A percentile compares a stretch with the other conserved stretches of the same genome.
Evolutionary conservation across 352 stramenopile species (phyloP).

Genomic region (Pythium rishiriense): DNA sequence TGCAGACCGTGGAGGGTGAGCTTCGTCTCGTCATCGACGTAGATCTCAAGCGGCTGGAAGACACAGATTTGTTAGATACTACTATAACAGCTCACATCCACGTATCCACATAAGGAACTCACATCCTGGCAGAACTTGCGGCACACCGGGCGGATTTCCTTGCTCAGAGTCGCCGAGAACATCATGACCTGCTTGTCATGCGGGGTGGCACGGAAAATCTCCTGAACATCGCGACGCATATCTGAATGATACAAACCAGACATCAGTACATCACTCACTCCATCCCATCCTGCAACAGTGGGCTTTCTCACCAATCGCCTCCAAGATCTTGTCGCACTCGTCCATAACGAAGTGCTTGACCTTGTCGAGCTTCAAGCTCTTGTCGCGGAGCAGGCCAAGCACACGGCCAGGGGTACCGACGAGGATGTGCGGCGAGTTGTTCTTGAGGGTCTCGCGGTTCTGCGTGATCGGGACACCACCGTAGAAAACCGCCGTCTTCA

Average conservation of each 20-base stretch:
- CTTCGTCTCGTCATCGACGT: slow-evolving; percentile 99
- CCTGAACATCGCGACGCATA: slow-evolving; percentile 99
- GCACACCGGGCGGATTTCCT: slow-evolving; percentile 99
- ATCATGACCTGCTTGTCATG: slow-evolving; percentile 99
- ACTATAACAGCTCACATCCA: background rate
- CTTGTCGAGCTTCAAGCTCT: slow-evolving; percentile 98
- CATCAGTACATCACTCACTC: background rate
- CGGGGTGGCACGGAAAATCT: slow-evolving; percentile 99
- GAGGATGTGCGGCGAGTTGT: slow-evolving; percentile 95
- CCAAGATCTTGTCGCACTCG: slow-evolving; percentile 99
- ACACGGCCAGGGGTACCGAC: slow-evolving; percentile 98
- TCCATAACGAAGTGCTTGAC: slow-evolving; percentile 99
- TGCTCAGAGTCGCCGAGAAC: slow-evolving; percentile 99
- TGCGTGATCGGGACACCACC: slow-evolving; percentile 94
- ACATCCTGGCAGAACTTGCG: slow-evolving; percentile 99
- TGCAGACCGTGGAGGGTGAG: slow-evolving; percentile 99
- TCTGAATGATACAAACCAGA: slow-evolving; percentile 47
- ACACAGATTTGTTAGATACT: background rate
- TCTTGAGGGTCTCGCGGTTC: slow-evolving; percentile 97
- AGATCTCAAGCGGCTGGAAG: slow-evolving; percentile 98
- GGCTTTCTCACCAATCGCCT: slow-evolving; percentile 89
- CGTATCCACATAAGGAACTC: slow-evolving; percentile 31
- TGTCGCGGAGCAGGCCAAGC: slow-evolving; percentile 89
- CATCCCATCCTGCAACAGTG: background rate
- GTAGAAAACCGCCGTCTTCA: slow-evolving; percentile 98